phyloP scores from a whole-genome alignment of 768 basidiomycete genomes.

The Daedaleopsis sinensis region DNA sequence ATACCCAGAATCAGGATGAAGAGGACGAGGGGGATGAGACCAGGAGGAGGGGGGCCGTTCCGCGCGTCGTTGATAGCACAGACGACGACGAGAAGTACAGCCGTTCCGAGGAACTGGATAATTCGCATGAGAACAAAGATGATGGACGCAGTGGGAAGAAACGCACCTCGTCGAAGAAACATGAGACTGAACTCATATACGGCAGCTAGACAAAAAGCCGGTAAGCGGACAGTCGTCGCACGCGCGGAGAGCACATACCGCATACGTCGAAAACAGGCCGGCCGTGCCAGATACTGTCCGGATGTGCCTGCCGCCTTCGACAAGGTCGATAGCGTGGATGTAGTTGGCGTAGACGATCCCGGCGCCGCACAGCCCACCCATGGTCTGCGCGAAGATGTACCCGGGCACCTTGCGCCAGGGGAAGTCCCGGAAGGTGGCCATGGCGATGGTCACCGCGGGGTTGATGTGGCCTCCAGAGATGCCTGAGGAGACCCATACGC shows the following conservation, averaged over 20 bases:
- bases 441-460: constrained; percentile 60
- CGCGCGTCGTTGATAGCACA: constrained; percentile 55
- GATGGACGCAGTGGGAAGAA: neutral
- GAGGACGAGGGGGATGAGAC: constrained; percentile 56
- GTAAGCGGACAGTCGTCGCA: neutral
- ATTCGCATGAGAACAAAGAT: neutral
- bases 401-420: constrained; percentile 81
- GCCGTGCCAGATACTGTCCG: constrained; percentile 64
- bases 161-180: constrained; percentile 49
- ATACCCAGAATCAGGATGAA: constrained; percentile 65
- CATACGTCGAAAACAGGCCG: constrained; percentile 60
- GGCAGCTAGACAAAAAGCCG: constrained; percentile 31
- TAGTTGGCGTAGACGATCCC: constrained; percentile 66
- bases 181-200: constrained; percentile 47
- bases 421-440: constrained; percentile 72
- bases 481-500: constrained; percentile 67
- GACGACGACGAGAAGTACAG: constrained; percentile 56
- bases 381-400: constrained; percentile 64
- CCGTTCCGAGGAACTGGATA: constrained; percentile 55
- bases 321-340: constrained; percentile 64
- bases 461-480: constrained; percentile 71
- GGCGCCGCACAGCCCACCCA: constrained; percentile 63
- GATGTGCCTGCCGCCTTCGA: constrained; percentile 56
- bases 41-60: constrained; percentile 50
- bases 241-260: constrained; percentile 42